These are phyloP conservation scores for Scheffersomyces segobiensis DNA, from an alignment of 1,139 yeast genomes.

Conservation along the genomic window DNA sequence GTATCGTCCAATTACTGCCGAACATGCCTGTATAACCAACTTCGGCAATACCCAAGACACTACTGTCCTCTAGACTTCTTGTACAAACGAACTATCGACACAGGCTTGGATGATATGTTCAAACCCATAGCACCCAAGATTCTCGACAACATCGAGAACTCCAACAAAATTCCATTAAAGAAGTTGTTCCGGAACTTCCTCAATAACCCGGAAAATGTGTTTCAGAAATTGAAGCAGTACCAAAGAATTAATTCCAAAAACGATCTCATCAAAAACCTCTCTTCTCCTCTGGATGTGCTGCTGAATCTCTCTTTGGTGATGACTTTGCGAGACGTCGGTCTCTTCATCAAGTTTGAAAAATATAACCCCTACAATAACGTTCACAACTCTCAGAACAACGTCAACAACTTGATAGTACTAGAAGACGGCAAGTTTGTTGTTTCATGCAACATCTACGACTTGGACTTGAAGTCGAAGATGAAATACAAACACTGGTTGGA, in stretches of 20 bases:
- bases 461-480: slow-evolving; percentile 43
- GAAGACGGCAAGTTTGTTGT: slow-evolving; percentile 31
- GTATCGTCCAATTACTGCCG: slow-evolving; percentile 40
- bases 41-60: slow-evolving; percentile 33
- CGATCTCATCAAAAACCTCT: slow-evolving; percentile 36
- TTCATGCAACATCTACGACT: slow-evolving; percentile 44
- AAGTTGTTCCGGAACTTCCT: slow-evolving; percentile 30
- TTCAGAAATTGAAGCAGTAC: slow-evolving; percentile 37
- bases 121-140: slow-evolving; percentile 25
- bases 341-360: slow-evolving; percentile 45
- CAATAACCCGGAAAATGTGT: slow-evolving; percentile 33
- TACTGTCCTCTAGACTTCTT: slow-evolving; percentile 48
- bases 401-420: slow-evolving; percentile 30
- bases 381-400: slow-evolving; percentile 37
- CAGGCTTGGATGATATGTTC: slow-evolving; percentile 38
- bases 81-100: slow-evolving; percentile 31
- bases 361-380: slow-evolving; percentile 27
- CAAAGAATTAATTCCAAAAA: slow-evolving; percentile 37
- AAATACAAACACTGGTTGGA: slow-evolving; percentile 47
- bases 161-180: slow-evolving; percentile 29
- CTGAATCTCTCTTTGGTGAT: slow-evolving; percentile 46
- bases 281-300: slow-evolving; percentile 42
- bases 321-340: slow-evolving; percentile 59
- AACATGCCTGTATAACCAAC: slow-evolving; percentile 45
- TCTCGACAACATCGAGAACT: slow-evolving; percentile 14